phyloP scores from a whole-genome alignment of 805 yeast species.

The Candida gorgasii region DNA sequence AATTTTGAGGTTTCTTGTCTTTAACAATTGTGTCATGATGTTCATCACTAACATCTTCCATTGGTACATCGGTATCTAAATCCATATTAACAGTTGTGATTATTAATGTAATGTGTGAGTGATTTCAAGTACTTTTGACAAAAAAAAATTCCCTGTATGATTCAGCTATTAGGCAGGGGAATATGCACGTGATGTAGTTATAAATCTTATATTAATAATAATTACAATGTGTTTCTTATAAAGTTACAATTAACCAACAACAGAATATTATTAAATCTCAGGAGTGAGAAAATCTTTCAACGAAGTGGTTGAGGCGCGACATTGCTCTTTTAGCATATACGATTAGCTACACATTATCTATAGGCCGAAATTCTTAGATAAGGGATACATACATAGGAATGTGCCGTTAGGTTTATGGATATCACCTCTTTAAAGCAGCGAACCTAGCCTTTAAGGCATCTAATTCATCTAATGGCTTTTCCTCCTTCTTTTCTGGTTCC shows the following conservation, averaged over 20 bases:
- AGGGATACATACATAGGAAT: no score
- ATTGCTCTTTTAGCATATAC: background rate
- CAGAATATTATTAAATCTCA: constrained; percentile 1
- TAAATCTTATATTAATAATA: background rate
- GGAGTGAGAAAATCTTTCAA: constrained; percentile 9
- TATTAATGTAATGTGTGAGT: background rate
- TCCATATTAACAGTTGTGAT: constrained; percentile 50
- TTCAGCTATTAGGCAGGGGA: background rate
- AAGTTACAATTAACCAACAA: background rate
- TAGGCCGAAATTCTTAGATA: no score
- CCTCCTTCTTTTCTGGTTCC: constrained; percentile 1
- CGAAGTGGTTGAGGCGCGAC: constrained; percentile 1
- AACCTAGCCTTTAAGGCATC: constrained; percentile 70
- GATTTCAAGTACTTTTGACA: background rate
- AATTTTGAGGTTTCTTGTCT: constrained; percentile 20
- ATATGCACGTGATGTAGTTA: background rate
- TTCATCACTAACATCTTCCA: constrained; percentile 72
- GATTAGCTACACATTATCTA: background rate
- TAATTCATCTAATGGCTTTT: constrained; percentile 40
- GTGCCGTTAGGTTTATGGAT: background rate
- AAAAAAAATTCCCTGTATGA: background rate
- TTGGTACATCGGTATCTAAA: constrained; percentile 76
- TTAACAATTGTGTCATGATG: constrained; percentile 24
- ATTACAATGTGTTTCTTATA: background rate
- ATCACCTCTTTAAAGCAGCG: constrained; percentile 60